phyloP scores from a whole-genome alignment of 768 basidiomycete genomes.

The Gyrodon lividus region DNA sequence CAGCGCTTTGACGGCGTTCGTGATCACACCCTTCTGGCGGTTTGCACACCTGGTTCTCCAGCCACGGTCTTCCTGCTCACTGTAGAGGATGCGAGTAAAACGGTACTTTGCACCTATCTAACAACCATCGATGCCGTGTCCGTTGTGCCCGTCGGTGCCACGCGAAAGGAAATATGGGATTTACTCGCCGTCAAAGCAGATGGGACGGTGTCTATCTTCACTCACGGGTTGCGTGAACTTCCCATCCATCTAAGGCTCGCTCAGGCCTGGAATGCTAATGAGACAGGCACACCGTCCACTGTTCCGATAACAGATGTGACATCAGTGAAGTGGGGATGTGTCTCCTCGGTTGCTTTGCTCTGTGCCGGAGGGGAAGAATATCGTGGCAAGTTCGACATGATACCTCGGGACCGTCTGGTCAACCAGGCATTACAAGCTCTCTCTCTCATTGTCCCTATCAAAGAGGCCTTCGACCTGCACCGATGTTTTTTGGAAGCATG shows the following conservation, averaged over 20 bases:
- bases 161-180: slow-evolving; percentile 65
- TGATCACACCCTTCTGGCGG: slow-evolving; percentile 52
- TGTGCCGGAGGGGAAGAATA: slow-evolving; percentile 49
- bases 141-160: slow-evolving; percentile 57
- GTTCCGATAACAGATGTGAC: slow-evolving; percentile 36
- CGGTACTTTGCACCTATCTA: slow-evolving; percentile 41
- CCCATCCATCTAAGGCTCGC: slow-evolving; percentile 34
- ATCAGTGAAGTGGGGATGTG: slow-evolving; percentile 46
- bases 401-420: slow-evolving; percentile 56
- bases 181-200: slow-evolving; percentile 63
- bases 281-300: not conserved
- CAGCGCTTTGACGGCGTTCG: slow-evolving; percentile 57
- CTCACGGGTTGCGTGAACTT: slow-evolving; percentile 54
- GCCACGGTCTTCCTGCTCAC: slow-evolving; percentile 49
- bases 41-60: slow-evolving; percentile 51
- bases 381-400: slow-evolving; percentile 52
- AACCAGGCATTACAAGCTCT: slow-evolving; percentile 60
- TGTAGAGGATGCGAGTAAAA: slow-evolving; percentile 37
- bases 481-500: slow-evolving; percentile 55
- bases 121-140: slow-evolving; percentile 47
- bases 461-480: slow-evolving; percentile 57
- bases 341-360: slow-evolving; percentile 52
- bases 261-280: slow-evolving; percentile 5
- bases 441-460: slow-evolving; percentile 56
- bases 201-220: slow-evolving; percentile 54